A percentile compares a stretch with the other conserved stretches of the same genome.
Conservation (phyloP, 345 rosid genomes). For the Tarenaya hassleriana region DNA sequence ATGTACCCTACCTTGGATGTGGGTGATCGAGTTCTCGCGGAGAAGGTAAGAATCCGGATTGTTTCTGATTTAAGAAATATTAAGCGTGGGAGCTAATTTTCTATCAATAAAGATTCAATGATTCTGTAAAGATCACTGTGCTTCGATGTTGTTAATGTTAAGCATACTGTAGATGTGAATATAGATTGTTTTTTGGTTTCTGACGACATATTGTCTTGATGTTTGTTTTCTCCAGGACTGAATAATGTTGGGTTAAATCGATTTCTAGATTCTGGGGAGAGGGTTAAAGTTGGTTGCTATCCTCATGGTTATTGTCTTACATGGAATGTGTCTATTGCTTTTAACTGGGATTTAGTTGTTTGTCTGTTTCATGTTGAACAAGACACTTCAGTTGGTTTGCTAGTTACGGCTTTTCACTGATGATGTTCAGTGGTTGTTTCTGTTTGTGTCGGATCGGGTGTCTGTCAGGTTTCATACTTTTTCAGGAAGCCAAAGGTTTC, state of each 20-base stretch:
- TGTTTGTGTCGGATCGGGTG: slow-evolving; percentile 8
- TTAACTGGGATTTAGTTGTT: slow-evolving; percentile 5
- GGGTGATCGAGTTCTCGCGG: slow-evolving; percentile 81
- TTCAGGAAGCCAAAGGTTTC: slow-evolving; percentile 81
- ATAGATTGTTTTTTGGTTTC: no score
- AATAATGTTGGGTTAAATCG: slow-evolving; percentile 4
- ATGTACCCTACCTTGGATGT: slow-evolving; percentile 84
- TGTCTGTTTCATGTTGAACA: neutral
- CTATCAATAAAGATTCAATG: no score
- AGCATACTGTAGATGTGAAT: no score
- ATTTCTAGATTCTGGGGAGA: neutral
- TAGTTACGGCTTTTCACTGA: neutral
- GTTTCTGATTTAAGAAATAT: neutral
- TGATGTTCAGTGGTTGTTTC: neutral
- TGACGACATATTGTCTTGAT: no score
- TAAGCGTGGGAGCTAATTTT: no score
- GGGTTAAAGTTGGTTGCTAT: neutral
- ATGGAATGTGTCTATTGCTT: neutral
- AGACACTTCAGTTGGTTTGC: neutral
- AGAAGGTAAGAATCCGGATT: slow-evolving; percentile 47
- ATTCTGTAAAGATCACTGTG: no score
- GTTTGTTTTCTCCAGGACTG: no score
- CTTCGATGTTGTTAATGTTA: no score
- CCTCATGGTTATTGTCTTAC: slow-evolving; percentile 2
- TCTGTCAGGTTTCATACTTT: slow-evolving; percentile 64